Base-by-base conservation (phyloP, 2,329 filamentous ascomycete genomes). In the Emmonsia crescens region DNA sequence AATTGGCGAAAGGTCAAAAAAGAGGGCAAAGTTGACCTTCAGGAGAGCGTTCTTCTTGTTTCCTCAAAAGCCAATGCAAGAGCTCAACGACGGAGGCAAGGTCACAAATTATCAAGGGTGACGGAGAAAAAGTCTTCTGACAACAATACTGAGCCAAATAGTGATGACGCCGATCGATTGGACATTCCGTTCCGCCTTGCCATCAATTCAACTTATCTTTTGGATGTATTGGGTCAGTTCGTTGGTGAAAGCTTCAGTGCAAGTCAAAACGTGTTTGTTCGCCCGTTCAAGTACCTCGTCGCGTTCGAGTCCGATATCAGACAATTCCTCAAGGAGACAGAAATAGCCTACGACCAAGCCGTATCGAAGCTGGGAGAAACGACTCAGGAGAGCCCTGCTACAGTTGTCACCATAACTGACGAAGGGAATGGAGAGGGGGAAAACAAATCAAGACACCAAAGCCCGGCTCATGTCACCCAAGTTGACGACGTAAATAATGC, bases 261-360 rank as follows among this genome's bases (percentile, higher is more conserved):
- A 8, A 29, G 36, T 16, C 54, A 36, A 57, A 57, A 57, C 21
- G 54, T 57, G 2, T 57, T 57, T 27, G 36, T 57, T 6, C 54
- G 54, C 24, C 54, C 54, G n/a, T 57, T 57, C 54, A 57, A 57
- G 12, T 57, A 57, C 19, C 54, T 57, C 38, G 54, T 57, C 9
- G 21, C 12, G 16, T 57, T 44, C 21, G 54, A 57, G 24, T 57
- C 54, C 12, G 54, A 57, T 16, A 57, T 57, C 5, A 40, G 54
- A 57, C 54, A 44, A 14, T 57, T 42, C 21, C 21, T 42, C 24
- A 42, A 44, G 33, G 54, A 57, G n/a, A 24, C 54, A 6, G 36
- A 57, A 29, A 27, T 4, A 29, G 21, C 24, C 5, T 57, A 57
- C 27, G 24, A 42, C 38, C 54, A 42, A 21, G 36, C 36, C 14